A percentile compares a stretch with the other conserved stretches of the same genome.
Conservation (phyloP, 345 rosid genomes). For the Arabidopsis thaliana region DNA sequence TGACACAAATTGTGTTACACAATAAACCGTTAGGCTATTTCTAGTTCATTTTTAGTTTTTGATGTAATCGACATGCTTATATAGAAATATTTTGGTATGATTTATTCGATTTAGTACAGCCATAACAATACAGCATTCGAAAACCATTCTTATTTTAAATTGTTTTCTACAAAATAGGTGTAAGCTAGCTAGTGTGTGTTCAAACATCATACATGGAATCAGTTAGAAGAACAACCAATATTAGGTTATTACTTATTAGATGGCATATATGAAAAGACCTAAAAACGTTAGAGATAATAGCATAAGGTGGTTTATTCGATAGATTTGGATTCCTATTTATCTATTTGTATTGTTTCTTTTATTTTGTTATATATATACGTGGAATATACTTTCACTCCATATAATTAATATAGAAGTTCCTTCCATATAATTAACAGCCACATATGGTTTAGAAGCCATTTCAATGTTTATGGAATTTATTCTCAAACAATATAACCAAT, state of each 20-base stretch:
- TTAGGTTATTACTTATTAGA: slow-evolving; percentile 14
- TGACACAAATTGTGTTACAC: too few relatives aligned
- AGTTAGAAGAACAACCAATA: background rate
- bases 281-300: slow-evolving; percentile 31
- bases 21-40: too few relatives aligned
- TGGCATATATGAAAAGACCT: slow-evolving; percentile 35
- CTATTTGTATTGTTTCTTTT: slow-evolving; percentile 22
- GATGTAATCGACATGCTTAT: background rate
- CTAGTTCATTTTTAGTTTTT: background rate
- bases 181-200: background rate
- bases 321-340: slow-evolving; percentile 46
- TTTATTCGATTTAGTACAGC: background rate
- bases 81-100: background rate
- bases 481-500: slow-evolving; percentile 31
- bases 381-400: slow-evolving; percentile 38
- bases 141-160: background rate
- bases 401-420: slow-evolving; percentile 6
- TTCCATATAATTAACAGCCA: slow-evolving; percentile 32
- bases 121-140: background rate
- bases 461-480: slow-evolving; percentile 40
- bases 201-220: slow-evolving; percentile 18
- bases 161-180: background rate
- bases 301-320: slow-evolving; percentile 37
- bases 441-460: slow-evolving; percentile 36
- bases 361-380: slow-evolving; percentile 23